These are phyloP conservation scores for Aphanomyces cochlioides DNA, from an alignment of 352 stramenopile species.

Conservation along the genomic window DNA sequence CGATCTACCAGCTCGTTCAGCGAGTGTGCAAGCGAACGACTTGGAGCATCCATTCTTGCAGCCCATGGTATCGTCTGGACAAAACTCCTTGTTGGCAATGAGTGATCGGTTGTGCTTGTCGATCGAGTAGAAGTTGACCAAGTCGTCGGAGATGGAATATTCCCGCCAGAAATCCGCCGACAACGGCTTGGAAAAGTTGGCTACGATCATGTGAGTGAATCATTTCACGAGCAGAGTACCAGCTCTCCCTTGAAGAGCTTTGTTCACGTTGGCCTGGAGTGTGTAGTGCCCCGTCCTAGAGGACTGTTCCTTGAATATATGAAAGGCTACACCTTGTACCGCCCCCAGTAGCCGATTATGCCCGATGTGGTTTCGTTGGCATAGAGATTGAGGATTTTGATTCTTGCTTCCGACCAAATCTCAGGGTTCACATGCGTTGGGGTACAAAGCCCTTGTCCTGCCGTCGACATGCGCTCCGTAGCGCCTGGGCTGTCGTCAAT, in stretches of 20 bases:
- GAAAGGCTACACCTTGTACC: neutral
- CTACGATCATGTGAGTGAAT: neutral
- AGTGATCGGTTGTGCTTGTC: neutral
- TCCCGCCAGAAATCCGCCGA: constrained; percentile 47
- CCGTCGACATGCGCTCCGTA: constrained; percentile 6
- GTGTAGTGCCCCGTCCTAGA: constrained; percentile 46
- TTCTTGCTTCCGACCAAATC: constrained; percentile 44
- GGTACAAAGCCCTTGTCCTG: neutral
- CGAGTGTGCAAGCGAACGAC: constrained; percentile 43
- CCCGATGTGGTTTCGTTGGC: constrained; percentile 38
- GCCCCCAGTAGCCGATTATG: constrained; percentile 1
- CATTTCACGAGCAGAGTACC: too few species aligned
- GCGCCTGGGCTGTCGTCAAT: neutral
- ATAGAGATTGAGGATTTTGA: constrained; percentile 41
- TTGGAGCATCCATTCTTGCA: constrained; percentile 49
- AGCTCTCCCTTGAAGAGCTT: constrained; percentile 6
- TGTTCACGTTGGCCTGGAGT: constrained; percentile 37
- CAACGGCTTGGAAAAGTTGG: constrained; percentile 8
- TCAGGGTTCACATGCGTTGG: constrained; percentile 44
- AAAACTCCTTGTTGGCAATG: constrained; percentile 25
- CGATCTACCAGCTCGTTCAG: constrained; percentile 29
- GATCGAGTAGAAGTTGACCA: constrained; percentile 37
- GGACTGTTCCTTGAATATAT: neutral
- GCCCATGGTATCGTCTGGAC: constrained; percentile 37
- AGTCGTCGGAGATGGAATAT: constrained; percentile 41